Conservation (phyloP, 495 filamentous ascomycete genomes). For the Glonium stellatum region DNA sequence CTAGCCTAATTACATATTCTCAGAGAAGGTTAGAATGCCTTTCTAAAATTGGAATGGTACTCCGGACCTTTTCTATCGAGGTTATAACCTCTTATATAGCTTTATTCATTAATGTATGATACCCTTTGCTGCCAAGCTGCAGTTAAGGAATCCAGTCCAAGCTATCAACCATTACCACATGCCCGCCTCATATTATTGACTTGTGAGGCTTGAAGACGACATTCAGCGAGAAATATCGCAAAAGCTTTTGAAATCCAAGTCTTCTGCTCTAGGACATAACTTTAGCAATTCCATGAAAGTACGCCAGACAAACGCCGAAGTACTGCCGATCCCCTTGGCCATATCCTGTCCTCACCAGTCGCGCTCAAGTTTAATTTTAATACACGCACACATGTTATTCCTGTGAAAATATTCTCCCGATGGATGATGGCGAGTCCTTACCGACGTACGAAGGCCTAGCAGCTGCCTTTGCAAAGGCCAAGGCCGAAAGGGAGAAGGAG, state of each 20-base stretch:
- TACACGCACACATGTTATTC: neutral
- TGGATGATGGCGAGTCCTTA: conserved; percentile 28
- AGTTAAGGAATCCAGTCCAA: conserved; percentile 20
- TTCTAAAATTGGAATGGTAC: conserved; percentile 1
- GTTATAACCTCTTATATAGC: conserved; percentile 30
- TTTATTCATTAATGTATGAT: conserved; percentile 31
- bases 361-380: neutral
- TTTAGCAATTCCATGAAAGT: too few relatives aligned
- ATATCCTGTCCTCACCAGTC: neutral
- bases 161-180: neutral
- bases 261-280: too few relatives aligned
- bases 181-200: neutral
- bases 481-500: conserved; percentile 30
- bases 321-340: too few relatives aligned
- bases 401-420: conserved; percentile 10
- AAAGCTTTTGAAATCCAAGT: too few relatives aligned
- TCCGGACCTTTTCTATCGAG: conserved; percentile 15
- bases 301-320: too few relatives aligned
- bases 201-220: neutral
- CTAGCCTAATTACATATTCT: conserved; percentile 27
- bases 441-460: conserved; percentile 36
- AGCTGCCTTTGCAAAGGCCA: conserved; percentile 36
- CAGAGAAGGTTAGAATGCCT: conserved; percentile 12
- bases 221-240: neutral
- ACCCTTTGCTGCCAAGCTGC: conserved; percentile 14